Percentiles rank a stretch among this genome's conserved stretches.
Evolutionary conservation across 2,329 filamentous ascomycete genomes (phyloP).

Genomic region (Plectosphaerella plurivora): DNA sequence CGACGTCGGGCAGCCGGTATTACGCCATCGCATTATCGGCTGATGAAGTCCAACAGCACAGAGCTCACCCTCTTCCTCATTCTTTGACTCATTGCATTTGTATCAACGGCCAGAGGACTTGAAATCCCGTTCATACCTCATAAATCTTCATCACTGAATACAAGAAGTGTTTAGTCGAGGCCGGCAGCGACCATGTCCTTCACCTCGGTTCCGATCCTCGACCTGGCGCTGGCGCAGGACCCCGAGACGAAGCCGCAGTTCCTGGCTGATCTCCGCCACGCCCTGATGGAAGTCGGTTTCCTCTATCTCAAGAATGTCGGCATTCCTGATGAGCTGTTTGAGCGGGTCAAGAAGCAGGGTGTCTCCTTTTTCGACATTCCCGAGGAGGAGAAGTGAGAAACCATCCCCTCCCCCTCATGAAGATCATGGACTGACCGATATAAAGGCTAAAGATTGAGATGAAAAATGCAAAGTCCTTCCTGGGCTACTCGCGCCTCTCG

Average conservation of each 20-base stretch:
- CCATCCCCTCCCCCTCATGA: constrained; percentile 9
- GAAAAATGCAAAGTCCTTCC: constrained; percentile 68
- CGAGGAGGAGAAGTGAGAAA: constrained; percentile 63
- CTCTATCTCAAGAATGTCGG: constrained; percentile 79
- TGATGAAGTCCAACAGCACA: not conserved
- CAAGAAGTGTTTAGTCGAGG: not conserved
- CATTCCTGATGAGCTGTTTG: constrained; percentile 60
- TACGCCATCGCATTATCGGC: constrained; percentile 22
- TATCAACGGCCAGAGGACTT: not conserved
- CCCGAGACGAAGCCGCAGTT: constrained; percentile 67
- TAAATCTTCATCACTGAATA: not conserved
- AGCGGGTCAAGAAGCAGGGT: constrained; percentile 63
- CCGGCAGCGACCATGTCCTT: constrained; percentile 55
- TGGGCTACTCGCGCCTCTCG: constrained; percentile 63
- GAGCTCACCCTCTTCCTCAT: not conserved
- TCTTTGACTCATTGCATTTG: not conserved
- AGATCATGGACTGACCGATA: constrained; percentile 1
- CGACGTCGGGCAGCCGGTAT: constrained; percentile 23
- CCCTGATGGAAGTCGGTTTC: constrained; percentile 83
- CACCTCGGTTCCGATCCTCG: constrained; percentile 70
- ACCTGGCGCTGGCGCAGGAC: constrained; percentile 62
- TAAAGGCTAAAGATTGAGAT: constrained; percentile 62
- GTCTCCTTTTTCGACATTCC: constrained; percentile 74
- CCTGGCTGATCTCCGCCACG: constrained; percentile 65
- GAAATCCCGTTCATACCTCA: not conserved